Conservation (phyloP, 345 rosid genomes). For the Passiflora organensis region DNA sequence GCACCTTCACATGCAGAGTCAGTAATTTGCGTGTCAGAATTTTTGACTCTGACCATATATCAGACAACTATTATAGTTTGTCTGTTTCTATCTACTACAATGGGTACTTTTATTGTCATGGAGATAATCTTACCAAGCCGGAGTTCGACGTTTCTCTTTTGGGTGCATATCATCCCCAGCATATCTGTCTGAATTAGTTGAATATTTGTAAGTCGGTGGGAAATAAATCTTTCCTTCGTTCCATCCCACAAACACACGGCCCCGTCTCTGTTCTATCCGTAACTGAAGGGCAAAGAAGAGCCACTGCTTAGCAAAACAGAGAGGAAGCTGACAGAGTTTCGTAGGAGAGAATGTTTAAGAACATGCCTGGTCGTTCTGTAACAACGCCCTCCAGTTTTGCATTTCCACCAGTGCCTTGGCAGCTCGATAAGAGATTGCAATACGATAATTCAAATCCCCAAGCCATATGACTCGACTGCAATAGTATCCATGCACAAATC, state of each 20-base stretch:
- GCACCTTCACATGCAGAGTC: slow-evolving; percentile 53
- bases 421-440: slow-evolving; percentile 87
- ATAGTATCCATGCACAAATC: slow-evolving; percentile 11
- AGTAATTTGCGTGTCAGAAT: slow-evolving; percentile 14
- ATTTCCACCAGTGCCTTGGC: slow-evolving; percentile 98
- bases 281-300: slow-evolving; percentile 42
- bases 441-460: slow-evolving; percentile 94
- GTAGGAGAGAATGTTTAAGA: slow-evolving; percentile 1
- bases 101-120: neutral
- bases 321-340: neutral
- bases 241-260: slow-evolving; percentile 89
- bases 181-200: slow-evolving; percentile 90
- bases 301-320: slow-evolving; percentile 9
- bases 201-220: slow-evolving; percentile 98
- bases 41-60: neutral
- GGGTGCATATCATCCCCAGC: slow-evolving; percentile 89
- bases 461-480: slow-evolving; percentile 95
- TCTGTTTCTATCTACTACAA: neutral
- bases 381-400: slow-evolving; percentile 98
- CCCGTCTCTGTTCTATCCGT: slow-evolving; percentile 81
- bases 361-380: slow-evolving; percentile 90
- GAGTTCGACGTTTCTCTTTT: slow-evolving; percentile 94
- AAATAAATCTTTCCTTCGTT: slow-evolving; percentile 91
- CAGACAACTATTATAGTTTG: neutral
- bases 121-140: slow-evolving; percentile 71